Conservation (phyloP, 2,329 filamentous ascomycete species). For the Ceratocystis destructans region DNA sequence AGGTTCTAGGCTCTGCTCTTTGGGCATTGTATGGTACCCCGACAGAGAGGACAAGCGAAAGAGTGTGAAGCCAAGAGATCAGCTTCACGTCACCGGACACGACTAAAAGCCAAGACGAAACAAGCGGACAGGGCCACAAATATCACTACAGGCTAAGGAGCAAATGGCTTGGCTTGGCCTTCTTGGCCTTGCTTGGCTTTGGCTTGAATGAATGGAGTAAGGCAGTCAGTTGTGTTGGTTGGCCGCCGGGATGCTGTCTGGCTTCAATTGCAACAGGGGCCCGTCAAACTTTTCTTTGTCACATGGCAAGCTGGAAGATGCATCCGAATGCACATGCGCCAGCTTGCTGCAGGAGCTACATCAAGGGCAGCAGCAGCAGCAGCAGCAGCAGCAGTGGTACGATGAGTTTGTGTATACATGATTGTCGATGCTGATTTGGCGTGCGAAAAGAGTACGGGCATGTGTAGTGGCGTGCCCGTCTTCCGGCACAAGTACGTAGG, state of each 20-base stretch:
- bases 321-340: not conserved
- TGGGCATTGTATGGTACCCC: too few relatives aligned
- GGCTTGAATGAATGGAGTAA: too few relatives aligned
- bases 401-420: too few relatives aligned
- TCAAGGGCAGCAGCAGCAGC: not conserved
- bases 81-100: not conserved
- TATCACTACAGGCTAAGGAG: not conserved
- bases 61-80: not conserved
- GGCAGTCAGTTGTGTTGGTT: too few relatives aligned
- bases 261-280: not conserved
- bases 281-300: conserved; percentile 3
- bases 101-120: not conserved
- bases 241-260: not conserved
- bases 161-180: not conserved
- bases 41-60: not conserved
- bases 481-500: not conserved
- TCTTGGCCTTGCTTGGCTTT: not conserved
- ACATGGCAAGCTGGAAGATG: conserved; percentile 8
- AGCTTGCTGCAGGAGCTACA: not conserved
- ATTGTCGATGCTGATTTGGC: too few relatives aligned
- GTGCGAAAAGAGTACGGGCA: too few relatives aligned
- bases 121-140: not conserved
- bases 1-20: too few relatives aligned
- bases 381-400: too few relatives aligned
- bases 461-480: too few relatives aligned